Conservation (phyloP, 176 grass and related monocot species). For the Hordeum vulgare region MorexV3_pseudomolecules_assembly NC_058523.1:429781291-429781790, state of each 20-base stretch:
- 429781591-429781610: not conserved
- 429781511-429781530: not conserved
- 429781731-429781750: not conserved
- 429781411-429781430: not conserved
- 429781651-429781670: constrained; percentile 36
- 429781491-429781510: not conserved
- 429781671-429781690: not conserved
- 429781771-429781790: not conserved
- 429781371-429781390: constrained; percentile 4
- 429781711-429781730: not conserved
- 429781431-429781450: not conserved
- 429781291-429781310: constrained; percentile 79
- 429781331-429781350: not conserved
- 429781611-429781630: constrained; percentile 23
- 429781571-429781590: not conserved
- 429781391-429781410: not conserved
- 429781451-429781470: not conserved
- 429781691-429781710: not conserved
- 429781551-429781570: constrained; percentile 23
- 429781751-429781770: not conserved
- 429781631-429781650: constrained; percentile 16
- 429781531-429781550: not conserved
- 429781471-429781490: constrained; percentile 30
- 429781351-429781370: not conserved
- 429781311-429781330: constrained; percentile 52